These are phyloP conservation scores for Cryphonectria radicalis DNA, from an alignment of 2,329 filamentous ascomycete genomes.

Conservation along the genomic window DNA sequence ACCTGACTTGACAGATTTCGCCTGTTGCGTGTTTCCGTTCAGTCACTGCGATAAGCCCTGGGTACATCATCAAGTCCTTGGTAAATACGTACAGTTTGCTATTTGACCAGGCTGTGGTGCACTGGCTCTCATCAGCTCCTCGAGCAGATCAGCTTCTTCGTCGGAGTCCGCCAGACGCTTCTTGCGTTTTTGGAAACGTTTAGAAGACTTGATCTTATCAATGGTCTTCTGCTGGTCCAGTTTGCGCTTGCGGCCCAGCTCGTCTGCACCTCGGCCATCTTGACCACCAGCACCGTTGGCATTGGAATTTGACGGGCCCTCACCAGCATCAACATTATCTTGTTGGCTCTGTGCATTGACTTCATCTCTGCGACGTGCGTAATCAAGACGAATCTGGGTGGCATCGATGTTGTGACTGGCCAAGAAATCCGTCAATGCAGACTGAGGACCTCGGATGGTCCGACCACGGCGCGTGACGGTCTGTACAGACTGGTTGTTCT, in stretches of 20 bases:
- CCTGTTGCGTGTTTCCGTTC: background rate
- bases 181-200: conserved; percentile 60
- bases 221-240: conserved; percentile 58
- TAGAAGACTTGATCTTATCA: conserved; percentile 66
- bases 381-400: conserved; percentile 55
- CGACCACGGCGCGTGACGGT: conserved; percentile 17
- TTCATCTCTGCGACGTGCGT: conserved; percentile 52
- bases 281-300: conserved; percentile 34
- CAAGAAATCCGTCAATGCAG: conserved; percentile 58
- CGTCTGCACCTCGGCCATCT: conserved; percentile 38
- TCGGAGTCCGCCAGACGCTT: conserved; percentile 43
- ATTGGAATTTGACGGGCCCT: conserved; percentile 27
- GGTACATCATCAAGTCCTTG: background rate
- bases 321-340: conserved; percentile 39
- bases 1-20: conserved; percentile 81
- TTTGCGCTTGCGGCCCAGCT: conserved; percentile 48
- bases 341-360: conserved; percentile 33
- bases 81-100: conserved; percentile 66
- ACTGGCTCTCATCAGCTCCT: conserved; percentile 51
- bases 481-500: conserved; percentile 15
- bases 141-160: conserved; percentile 56
- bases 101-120: conserved; percentile 79
- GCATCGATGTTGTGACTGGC: conserved; percentile 74
- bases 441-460: conserved; percentile 42
- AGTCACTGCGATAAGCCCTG: background rate